Evolutionary conservation across 805 yeast species (phyloP), one percentile per base, ranked within the genome.

Genomic region (Wickerhamomyces pijperi): DNA sequence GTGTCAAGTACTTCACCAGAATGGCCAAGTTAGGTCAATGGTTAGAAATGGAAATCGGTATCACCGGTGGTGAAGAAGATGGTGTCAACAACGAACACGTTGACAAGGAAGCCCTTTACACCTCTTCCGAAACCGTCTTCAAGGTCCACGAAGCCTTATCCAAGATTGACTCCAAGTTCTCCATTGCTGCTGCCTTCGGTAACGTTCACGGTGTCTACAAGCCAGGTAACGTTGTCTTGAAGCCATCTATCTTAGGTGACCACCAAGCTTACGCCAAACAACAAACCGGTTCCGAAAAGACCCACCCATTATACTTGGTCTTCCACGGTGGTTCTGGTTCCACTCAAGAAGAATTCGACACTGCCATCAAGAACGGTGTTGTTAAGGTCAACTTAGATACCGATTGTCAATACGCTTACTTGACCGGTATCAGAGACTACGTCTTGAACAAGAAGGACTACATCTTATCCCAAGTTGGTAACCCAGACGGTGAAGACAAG

Each of bases 311-410:
- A 62, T 92, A 78, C 83, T 77, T 92, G 55, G 98, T 92, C 54
- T 92, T 92, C 97, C 98, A 92, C 78, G 98, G 98, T 73, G 98
- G 98, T 68, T 92, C 98, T 48, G 98, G 98, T 68, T 92, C 98
- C 41, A 59, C 92, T 51, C 94, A 82, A 69, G 65, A 69, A 50
- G 98, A 92, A 72, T 92, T 83, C 67, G 82, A 83, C 71, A 77
- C 78, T 53, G 98, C 87, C 63, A 92, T 92, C 68, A 65, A 63
- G 63, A 72, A 76, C 70, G 98, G 98, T 76, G 97, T 88, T 56
- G 96, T 88, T 59, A 92, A 92, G 82, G 98, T 92, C 64, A 92
- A 92, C 79, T 78, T 92, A 66, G 98, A 92, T 73, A 92, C 98
- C 55, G 98, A 92, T 74, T 85, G 95, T 70, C 98, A 92, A 74